A percentile compares a stretch with the other conserved stretches of the same genome.
Conservation (phyloP, 441 rosid genomes). For the Rhodomyrtus psidioides region DNA sequence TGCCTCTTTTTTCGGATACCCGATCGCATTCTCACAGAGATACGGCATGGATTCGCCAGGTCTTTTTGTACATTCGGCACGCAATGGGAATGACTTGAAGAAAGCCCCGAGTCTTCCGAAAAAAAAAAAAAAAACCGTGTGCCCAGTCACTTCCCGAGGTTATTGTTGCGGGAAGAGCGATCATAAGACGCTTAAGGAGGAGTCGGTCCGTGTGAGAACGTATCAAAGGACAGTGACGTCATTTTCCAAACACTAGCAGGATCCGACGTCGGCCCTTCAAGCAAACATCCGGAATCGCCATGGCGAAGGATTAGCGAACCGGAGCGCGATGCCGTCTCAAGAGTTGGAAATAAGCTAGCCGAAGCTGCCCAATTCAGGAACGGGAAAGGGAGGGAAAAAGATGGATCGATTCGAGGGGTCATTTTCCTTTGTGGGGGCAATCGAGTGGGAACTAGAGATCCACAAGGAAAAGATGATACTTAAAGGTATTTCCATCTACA, state of each 20-base stretch:
- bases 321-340: not conserved
- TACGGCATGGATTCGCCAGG: not conserved
- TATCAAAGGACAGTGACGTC: not conserved
- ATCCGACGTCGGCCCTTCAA: not conserved
- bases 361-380: not conserved
- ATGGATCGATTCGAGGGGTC: not conserved
- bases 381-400: not conserved
- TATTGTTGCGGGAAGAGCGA: not conserved
- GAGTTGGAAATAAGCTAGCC: not conserved
- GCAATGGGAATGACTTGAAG: not conserved
- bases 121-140: fast-evolving
- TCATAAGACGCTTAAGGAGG: not conserved
- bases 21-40: not conserved
- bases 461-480: not conserved
- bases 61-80: too few relatives aligned
- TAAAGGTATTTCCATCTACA: too few relatives aligned
- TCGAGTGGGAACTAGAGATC: not conserved
- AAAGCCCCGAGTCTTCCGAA: not conserved
- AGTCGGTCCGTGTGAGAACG: not conserved
- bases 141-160: not conserved
- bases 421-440: not conserved
- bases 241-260: not conserved
- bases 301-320: not conserved
- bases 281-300: too few relatives aligned
- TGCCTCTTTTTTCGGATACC: not conserved